These are phyloP conservation scores for Candida taoyuanica DNA, from an alignment of 805 yeast species.

Conservation along the genomic window DNA sequence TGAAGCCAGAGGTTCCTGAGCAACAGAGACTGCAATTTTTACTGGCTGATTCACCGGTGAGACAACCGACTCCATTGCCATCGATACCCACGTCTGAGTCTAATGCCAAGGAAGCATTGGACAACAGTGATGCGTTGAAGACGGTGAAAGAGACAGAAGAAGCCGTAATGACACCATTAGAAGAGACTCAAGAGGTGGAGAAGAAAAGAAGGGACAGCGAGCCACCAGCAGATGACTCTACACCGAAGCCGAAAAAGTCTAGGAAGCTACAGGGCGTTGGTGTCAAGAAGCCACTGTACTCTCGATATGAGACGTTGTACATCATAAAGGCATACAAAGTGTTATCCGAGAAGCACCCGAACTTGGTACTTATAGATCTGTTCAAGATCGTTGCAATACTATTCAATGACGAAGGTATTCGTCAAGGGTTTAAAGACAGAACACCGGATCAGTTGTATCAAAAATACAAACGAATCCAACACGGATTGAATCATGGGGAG, in stretches of 20 bases:
- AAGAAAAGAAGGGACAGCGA: slow-evolving; percentile 8
- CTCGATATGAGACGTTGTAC: slow-evolving; percentile 24
- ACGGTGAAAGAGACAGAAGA: background rate
- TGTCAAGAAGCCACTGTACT: slow-evolving; percentile 25
- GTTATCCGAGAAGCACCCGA: slow-evolving; percentile 17
- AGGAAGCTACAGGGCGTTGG: slow-evolving; percentile 26
- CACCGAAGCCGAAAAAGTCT: slow-evolving; percentile 18
- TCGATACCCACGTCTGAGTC: background rate
- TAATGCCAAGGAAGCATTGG: background rate
- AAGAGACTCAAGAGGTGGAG: background rate
- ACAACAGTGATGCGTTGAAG: background rate
- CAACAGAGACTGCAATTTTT: background rate
- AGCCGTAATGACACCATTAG: no score
- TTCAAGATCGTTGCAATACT: slow-evolving; percentile 22
- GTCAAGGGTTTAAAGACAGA: slow-evolving; percentile 23
- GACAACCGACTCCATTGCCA: background rate
- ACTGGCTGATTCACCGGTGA: background rate
- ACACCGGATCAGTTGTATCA: slow-evolving; percentile 27
- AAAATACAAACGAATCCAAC: slow-evolving; percentile 25
- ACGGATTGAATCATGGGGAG: slow-evolving; percentile 25
- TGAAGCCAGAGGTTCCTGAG: background rate
- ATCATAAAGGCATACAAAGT: slow-evolving; percentile 23
- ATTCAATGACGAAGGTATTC: slow-evolving; percentile 22
- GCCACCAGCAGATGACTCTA: slow-evolving; percentile 3
- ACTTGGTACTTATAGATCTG: slow-evolving; percentile 20